Evolutionary conservation across 441 rosid species (phyloP).

Genomic region (Bocquillonia castaneifolia): DNA sequence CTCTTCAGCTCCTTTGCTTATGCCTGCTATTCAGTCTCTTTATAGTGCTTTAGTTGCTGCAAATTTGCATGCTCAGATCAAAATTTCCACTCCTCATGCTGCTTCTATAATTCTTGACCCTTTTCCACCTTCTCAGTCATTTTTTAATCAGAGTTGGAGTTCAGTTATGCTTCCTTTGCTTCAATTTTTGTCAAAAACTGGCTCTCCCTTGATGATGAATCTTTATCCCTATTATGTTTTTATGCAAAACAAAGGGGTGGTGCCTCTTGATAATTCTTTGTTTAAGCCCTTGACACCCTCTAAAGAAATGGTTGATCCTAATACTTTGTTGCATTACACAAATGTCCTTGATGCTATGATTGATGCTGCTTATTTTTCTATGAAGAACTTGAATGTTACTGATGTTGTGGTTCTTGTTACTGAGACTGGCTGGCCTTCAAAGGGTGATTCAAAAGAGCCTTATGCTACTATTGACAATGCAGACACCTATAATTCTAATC

Average conservation of each 20-base stretch:
- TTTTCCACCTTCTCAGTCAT: constrained; percentile 93
- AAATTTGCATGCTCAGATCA: constrained; percentile 77
- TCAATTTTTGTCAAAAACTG: constrained; percentile 68
- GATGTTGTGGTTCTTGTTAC: constrained; percentile 83
- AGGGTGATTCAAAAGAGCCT: constrained; percentile 83
- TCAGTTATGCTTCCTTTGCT: constrained; percentile 70
- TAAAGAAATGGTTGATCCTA: constrained; percentile 96
- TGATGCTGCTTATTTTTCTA: constrained; percentile 85
- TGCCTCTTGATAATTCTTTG: constrained; percentile 84
- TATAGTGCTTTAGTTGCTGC: constrained; percentile 85
- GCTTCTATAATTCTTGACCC: constrained; percentile 75
- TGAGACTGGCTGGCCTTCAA: constrained; percentile 86
- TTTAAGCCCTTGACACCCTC: constrained; percentile 83
- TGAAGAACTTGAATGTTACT: constrained; percentile 81
- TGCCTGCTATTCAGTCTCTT: constrained; percentile 82
- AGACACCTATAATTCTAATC: constrained; percentile 75
- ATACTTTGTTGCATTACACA: constrained; percentile 88
- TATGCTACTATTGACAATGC: constrained; percentile 80
- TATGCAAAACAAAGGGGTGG: constrained; percentile 94
- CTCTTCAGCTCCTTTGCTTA: constrained; percentile 68
- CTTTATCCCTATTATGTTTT: constrained; percentile 91
- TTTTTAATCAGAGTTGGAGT: constrained; percentile 79
- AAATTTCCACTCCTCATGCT: constrained; percentile 86
- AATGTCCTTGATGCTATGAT: constrained; percentile 93
- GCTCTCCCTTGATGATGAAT: constrained; percentile 95